Evolutionary conservation across 192 early-diverging fungal species (phyloP).

Genomic region (Coemansia sp.): DNA sequence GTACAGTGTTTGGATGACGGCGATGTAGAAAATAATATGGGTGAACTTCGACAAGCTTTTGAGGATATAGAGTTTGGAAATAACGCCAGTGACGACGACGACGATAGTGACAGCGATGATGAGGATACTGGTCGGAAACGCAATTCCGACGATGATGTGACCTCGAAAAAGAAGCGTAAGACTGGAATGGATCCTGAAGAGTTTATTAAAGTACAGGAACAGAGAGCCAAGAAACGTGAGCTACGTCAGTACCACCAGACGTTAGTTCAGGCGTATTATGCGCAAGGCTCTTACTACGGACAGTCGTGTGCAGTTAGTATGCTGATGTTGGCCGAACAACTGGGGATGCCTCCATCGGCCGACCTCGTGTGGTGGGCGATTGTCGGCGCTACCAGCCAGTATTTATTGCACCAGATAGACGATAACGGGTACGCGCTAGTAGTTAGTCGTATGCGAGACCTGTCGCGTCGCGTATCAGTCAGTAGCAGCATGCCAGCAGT

Average conservation of each 20-base stretch:
- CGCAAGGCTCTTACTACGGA: conserved; percentile 74
- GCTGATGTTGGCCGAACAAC: conserved; percentile 71
- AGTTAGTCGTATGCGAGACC: conserved; percentile 65
- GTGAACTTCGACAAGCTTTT: conserved; percentile 66
- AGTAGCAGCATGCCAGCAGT: background rate
- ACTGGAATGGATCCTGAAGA: conserved; percentile 48
- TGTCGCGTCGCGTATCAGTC: conserved; percentile 62
- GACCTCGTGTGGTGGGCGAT: conserved; percentile 88
- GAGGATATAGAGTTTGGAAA: conserved; percentile 50
- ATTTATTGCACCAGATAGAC: conserved; percentile 69
- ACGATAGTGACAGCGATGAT: conserved; percentile 11
- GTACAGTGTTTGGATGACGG: conserved; percentile 85
- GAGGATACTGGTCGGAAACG: background rate
- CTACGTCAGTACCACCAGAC: conserved; percentile 37
- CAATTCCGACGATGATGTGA: background rate
- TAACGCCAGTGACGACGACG: conserved; percentile 10
- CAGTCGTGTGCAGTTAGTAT: conserved; percentile 69
- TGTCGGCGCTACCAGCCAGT: conserved; percentile 78
- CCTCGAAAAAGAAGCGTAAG: conserved; percentile 7
- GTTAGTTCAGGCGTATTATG: conserved; percentile 76
- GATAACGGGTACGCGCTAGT: conserved; percentile 64
- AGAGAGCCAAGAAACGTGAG: conserved; percentile 30
- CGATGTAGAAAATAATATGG: conserved; percentile 71
- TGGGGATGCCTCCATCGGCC: conserved; percentile 63
- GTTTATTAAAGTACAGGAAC: conserved; percentile 48